Base-by-base conservation (phyloP, 495 filamentous ascomycete species). In the Platismatia glauca region DNA sequence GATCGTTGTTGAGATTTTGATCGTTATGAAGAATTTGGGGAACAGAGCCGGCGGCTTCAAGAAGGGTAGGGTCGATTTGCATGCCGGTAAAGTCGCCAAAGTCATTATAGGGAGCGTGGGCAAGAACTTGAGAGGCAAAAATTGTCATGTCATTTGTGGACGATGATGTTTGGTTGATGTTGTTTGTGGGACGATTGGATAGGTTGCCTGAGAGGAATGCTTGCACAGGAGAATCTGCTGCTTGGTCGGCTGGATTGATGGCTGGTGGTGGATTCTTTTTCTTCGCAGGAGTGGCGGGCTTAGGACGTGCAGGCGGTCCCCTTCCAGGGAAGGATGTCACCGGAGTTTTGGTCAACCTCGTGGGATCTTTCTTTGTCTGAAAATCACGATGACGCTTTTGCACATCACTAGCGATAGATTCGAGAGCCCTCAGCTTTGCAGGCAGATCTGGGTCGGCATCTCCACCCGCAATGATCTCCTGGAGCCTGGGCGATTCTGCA, bases 381-480 rank as follows among this genome's bases (percentile, higher is more conserved):
- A 90, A 86, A 65, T 88, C 84, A 15, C 85, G 82, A 35, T 87
- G 80, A 33, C 89, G 79, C 72, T 91, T 89, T 79, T 86, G 82
- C 7, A 87, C 86, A 75, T 92, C 89, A 43, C 86, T 77, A 57
- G 84, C 86, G 3, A 93, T 76, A 1, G 85, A 75, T 57, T 91
- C 85, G 44, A 92, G 69, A 13, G 88, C 87, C 71, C 82, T 88
- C 35, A 82, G 63, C 67, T 84, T 89, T 55, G 70, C 72, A n/a
- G 70, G 57, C 59, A 86, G 76, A 11, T 80, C 73, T 9, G 84
- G 77, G 65, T 87, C 84, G 27, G 77, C 71, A 7, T 78, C 71
- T 16, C 39, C 34, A 29, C 48, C 39, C 0, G 79, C 81, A 8
- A 89, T 75, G 15, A 84, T 80, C 24, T 72, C 74, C 41, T 79